Conservation (phyloP, 306 rosid species). For the Astragalus membranaceus region DNA sequence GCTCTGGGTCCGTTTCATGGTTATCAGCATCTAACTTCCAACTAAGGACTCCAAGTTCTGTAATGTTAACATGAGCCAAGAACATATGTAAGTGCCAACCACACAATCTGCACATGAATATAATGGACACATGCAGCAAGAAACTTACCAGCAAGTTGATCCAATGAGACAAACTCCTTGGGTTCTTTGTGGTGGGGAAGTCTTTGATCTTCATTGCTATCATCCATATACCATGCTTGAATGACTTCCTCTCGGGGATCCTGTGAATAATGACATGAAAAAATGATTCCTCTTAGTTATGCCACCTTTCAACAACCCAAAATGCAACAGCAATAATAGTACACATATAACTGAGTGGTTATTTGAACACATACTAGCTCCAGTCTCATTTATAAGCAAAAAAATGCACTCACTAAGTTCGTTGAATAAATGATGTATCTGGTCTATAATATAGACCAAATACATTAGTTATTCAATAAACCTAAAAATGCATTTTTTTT, state of each 20-base stretch:
- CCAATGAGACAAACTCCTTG: slow-evolving; percentile 72
- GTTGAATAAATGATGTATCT: too few relatives aligned
- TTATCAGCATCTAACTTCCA: slow-evolving; percentile 87
- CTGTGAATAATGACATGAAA: slow-evolving; percentile 31
- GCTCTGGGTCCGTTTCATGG: slow-evolving; percentile 73
- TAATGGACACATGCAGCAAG: background rate
- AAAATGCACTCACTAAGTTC: too few relatives aligned
- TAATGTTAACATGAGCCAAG: slow-evolving; percentile 17
- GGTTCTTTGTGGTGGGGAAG: slow-evolving; percentile 89
- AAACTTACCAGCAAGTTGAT: slow-evolving; percentile 65
- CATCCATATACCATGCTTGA: slow-evolving; percentile 99
- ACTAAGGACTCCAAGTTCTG: slow-evolving; percentile 98
- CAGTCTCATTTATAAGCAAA: too few relatives aligned
- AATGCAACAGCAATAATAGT: background rate
- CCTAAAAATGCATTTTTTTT: too few relatives aligned
- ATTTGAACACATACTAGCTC: background rate
- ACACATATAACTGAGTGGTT: background rate
- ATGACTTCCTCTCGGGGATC: slow-evolving; percentile 90
- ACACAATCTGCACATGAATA: background rate
- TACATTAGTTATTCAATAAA: too few relatives aligned
- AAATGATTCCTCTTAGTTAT: slow-evolving; percentile 8
- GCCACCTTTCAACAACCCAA: background rate
- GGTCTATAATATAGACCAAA: too few relatives aligned
- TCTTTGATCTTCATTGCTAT: slow-evolving; percentile 84
- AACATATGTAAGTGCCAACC: background rate